Conservation (phyloP, 148 eudicot species). For the Arctostaphylos glauca region DNA sequence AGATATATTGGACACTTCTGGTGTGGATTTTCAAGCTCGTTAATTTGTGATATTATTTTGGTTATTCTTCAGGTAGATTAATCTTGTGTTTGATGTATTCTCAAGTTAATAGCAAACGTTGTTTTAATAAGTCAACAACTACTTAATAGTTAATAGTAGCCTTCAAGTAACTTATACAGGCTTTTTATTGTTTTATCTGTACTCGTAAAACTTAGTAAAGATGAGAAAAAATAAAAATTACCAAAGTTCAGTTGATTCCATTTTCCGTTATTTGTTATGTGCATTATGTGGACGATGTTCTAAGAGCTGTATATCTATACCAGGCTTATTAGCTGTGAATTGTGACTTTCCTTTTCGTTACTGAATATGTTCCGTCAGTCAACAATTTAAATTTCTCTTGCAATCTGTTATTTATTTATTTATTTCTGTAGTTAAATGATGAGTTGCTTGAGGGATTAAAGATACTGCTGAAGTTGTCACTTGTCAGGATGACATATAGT, state of each 20-base stretch:
- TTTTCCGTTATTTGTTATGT: neutral
- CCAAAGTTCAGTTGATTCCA: neutral
- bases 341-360: neutral
- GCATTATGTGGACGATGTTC: neutral
- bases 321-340: neutral
- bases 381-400: neutral
- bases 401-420: neutral
- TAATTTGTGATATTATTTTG: neutral
- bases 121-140: neutral
- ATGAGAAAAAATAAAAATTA: neutral
- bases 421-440: neutral
- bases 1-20: neutral
- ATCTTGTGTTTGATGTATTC: neutral
- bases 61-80: neutral
- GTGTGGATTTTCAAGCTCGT: neutral
- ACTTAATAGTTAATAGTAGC: neutral
- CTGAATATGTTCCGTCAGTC: neutral
- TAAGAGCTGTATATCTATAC: neutral
- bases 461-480: neutral
- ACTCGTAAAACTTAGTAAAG: neutral
- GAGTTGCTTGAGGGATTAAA: neutral
- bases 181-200: neutral
- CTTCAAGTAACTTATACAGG: neutral
- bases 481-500: neutral
- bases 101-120: neutral